Percentiles rank a stretch among this genome's conserved stretches.
phyloP scores from a whole-genome alignment of 805 yeast species.

The Isabelozyma gotoi region DNA sequence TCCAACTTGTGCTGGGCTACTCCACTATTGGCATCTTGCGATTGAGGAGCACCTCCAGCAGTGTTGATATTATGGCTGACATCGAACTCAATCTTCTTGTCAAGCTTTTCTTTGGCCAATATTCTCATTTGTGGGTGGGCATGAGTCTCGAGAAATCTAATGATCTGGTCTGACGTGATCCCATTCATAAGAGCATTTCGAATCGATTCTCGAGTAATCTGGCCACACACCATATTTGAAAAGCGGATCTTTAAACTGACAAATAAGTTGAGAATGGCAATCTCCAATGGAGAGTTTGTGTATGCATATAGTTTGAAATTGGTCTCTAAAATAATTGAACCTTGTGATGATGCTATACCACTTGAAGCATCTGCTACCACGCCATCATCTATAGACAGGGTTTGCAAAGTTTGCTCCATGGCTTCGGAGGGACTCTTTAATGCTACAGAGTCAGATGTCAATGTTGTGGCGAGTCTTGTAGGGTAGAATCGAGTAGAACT shows the following conservation, averaged over 20 bases:
- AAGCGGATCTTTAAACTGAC: slow-evolving; percentile 84
- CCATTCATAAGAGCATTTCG: slow-evolving; percentile 83
- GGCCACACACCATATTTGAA: slow-evolving; percentile 90
- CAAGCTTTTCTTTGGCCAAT: slow-evolving; percentile 65
- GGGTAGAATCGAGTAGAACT: slow-evolving; percentile 75
- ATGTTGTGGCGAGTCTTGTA: slow-evolving; percentile 83
- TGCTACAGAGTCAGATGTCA: slow-evolving; percentile 80
- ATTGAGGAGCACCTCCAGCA: slow-evolving; percentile 41
- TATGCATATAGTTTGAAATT: slow-evolving; percentile 92
- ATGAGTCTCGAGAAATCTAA: slow-evolving; percentile 83
- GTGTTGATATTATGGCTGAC: slow-evolving; percentile 48
- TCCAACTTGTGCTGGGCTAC: slow-evolving; percentile 53
- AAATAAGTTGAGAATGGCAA: slow-evolving; percentile 86
- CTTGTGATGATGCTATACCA: slow-evolving; percentile 34
- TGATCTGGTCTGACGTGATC: slow-evolving; percentile 92
- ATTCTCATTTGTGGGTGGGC: slow-evolving; percentile 91
- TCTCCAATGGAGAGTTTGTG: slow-evolving; percentile 91
- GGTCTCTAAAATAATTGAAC: slow-evolving; percentile 87
- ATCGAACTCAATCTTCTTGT: slow-evolving; percentile 66
- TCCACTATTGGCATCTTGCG: slow-evolving; percentile 17
- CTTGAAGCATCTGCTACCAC: slow-evolving; percentile 8
- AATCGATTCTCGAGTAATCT: slow-evolving; percentile 87
- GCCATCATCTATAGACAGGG: slow-evolving; percentile 7
- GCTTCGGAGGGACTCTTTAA: slow-evolving; percentile 73
- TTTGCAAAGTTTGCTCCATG: slow-evolving; percentile 62